Base-by-base conservation (phyloP, 352 stramenopile genomes). In the Thalassiosira oceanica region DNA sequence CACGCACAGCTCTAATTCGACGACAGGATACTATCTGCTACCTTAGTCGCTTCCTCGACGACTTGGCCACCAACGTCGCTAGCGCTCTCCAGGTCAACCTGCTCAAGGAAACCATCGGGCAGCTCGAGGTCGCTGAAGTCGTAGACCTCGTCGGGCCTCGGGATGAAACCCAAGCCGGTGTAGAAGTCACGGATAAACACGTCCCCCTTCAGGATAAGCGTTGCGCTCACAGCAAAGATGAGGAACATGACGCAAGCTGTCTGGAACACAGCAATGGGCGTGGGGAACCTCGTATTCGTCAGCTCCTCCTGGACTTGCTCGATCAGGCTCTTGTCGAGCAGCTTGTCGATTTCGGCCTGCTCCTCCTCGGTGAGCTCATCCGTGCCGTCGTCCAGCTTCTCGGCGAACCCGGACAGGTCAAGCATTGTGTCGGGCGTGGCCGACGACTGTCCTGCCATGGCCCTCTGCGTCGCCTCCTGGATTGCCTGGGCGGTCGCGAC, bases 331-430 rank as follows among this genome's bases (percentile, higher is more conserved):
- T 80, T 68, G 27, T 64, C 56, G 29, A 67, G 73, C 39, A 79
- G 63, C 20, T 74, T 74, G 58, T 90, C 83, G 27, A 80, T 83
- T 60, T 90, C 65, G 2, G 62, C 55, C 63, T 74, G 69, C 69
- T 90, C 73, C 68, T 90, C 83, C 18, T 75, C 36, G 16, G 83
- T 79, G 36, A 90, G 61, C 53, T 87, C 74, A 27, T 83, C 66
- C n/a, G 80, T 78, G 2, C 78, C 71, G 61, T 89, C 72, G 21
- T 78, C 80, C 21, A 78, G 61, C 29, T 64, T 64, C 1, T 66
- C 60, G 15, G 46, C 54, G 41, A 79, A 68, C 28, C 65, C 55
- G n/a, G 48, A 62, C 10, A 79, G 46, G 56, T 79, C 62, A n/a
- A 79, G 46, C 48, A 67, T 73, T 21, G 39, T 11, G 31, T 75